Evolutionary conservation across 768 basidiomycete genomes (phyloP).

Genomic region (Hygrocybe punicea): DNA sequence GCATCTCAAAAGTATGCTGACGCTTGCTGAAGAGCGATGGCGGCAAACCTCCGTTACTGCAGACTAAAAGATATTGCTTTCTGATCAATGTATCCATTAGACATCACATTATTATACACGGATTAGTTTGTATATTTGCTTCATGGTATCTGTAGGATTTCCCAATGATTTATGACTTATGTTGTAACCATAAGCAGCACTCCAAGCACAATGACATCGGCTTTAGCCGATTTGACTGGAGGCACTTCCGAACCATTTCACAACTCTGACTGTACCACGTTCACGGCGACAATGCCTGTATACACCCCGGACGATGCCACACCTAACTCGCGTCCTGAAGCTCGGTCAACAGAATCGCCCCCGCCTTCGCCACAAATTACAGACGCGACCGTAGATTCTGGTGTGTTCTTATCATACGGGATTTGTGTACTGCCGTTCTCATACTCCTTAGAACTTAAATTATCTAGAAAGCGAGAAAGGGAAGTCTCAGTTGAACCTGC

Average conservation of each 20-base stretch:
- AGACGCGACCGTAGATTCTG: slow-evolving; percentile 23
- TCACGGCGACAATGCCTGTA: background rate
- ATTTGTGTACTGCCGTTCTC: slow-evolving; percentile 39
- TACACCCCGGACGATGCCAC: background rate
- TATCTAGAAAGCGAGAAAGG: slow-evolving; percentile 70
- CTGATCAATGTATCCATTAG: background rate
- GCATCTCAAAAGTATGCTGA: slow-evolving; percentile 28
- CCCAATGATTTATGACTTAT: too few relatives aligned
- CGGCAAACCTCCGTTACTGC: background rate
- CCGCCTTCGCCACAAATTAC: slow-evolving; percentile 47
- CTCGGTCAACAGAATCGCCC: slow-evolving; percentile 22
- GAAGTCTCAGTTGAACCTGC: slow-evolving; percentile 74
- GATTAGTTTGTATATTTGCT: background rate
- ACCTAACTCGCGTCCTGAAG: background rate
- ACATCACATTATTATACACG: background rate
- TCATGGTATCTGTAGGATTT: background rate
- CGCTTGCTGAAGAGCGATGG: slow-evolving; percentile 21
- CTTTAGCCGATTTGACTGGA: background rate
- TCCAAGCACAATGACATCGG: background rate
- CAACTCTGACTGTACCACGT: background rate
- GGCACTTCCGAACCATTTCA: background rate
- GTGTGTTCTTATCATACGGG: slow-evolving; percentile 13
- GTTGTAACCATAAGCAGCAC: too few relatives aligned
- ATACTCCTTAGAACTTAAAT: slow-evolving; percentile 39
- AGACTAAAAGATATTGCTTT: background rate